Evolutionary conservation across 78 protist species (phyloP).

Genomic region (Dictyostelium citrinum): DNA sequence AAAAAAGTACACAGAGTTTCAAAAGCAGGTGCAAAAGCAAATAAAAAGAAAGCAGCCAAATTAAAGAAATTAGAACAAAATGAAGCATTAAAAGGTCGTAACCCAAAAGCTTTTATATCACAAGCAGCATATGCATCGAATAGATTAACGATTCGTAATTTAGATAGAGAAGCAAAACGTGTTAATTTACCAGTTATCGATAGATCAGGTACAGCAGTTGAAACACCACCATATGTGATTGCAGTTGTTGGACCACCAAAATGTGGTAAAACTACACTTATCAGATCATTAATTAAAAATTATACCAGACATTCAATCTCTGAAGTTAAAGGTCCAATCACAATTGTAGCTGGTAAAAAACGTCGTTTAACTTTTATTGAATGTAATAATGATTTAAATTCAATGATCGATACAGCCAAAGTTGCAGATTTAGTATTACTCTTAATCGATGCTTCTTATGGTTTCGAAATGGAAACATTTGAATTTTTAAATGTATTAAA

Average conservation of each 20-base stretch:
- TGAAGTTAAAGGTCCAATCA: conserved; percentile 95
- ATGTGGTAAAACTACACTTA: conserved; percentile 97
- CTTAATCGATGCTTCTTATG: conserved; percentile 96
- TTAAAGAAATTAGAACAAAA: conserved; percentile 29
- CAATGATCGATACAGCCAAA: conserved; percentile 99
- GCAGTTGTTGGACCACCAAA: conserved; percentile 97
- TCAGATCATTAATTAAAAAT: conserved; percentile 95
- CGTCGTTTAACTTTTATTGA: conserved; percentile 98
- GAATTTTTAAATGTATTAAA: conserved; percentile 98
- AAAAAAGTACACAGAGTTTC: conserved; percentile 70
- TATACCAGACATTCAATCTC: conserved; percentile 91
- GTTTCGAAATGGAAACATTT: conserved; percentile 99
- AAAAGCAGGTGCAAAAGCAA: conserved; percentile 79
- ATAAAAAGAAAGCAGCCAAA: conserved; percentile 74
- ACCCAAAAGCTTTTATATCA: conserved; percentile 78
- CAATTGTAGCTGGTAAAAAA: conserved; percentile 91
- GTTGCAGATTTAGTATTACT: conserved; percentile 97
- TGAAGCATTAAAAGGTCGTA: conserved; percentile 28
- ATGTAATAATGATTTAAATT: conserved; percentile 94
- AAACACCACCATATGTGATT: conserved; percentile 94
- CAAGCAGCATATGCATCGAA: conserved; percentile 46
- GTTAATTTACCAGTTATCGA: conserved; percentile 89
- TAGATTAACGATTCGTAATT: background rate
- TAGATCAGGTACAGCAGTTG: conserved; percentile 79
- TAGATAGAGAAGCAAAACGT: conserved; percentile 78